phyloP scores from a whole-genome alignment of 371 early-diverging fungal genomes.

The Apophysomyces ossiformis region DNA sequence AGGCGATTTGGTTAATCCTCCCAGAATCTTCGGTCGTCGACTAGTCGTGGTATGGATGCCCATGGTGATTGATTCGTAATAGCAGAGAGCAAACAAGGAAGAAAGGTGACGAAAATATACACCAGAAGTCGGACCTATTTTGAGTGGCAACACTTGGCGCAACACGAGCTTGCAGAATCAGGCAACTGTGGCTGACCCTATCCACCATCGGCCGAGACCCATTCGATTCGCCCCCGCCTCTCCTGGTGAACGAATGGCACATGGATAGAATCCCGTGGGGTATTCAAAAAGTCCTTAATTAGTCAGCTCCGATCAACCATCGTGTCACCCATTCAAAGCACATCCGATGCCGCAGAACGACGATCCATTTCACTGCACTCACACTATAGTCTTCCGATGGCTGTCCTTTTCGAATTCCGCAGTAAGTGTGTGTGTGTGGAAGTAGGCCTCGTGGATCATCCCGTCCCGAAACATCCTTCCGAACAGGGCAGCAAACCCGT shows the following conservation, averaged over 20 bases:
- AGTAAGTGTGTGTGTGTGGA: too few relatives aligned
- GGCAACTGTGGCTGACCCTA: slow-evolving; percentile 8
- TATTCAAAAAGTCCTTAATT: not conserved
- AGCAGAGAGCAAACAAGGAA: slow-evolving; percentile 3
- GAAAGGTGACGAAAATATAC: not conserved
- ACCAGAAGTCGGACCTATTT: slow-evolving; percentile 5
- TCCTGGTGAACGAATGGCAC: not conserved
- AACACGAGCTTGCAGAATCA: slow-evolving; percentile 9
- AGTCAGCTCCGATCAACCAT: not conserved
- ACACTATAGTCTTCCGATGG: too few relatives aligned
- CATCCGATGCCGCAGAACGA: too few relatives aligned
- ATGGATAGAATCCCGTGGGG: not conserved
- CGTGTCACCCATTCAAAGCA: too few relatives aligned
- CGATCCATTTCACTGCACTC: too few relatives aligned
- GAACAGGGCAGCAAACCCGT: not conserved
- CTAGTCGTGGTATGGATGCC: slow-evolving; percentile 8
- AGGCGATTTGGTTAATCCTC: slow-evolving; percentile 5
- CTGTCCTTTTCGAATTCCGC: too few relatives aligned
- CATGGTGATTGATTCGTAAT: slow-evolving; percentile 3
- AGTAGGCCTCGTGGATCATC: too few relatives aligned
- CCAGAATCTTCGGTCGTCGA: not conserved
- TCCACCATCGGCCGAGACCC: slow-evolving; percentile 4
- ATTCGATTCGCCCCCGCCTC: not conserved
- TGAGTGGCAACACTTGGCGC: slow-evolving; percentile 4
- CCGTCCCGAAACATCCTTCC: not conserved